Base-by-base conservation (phyloP, 2,329 filamentous ascomycete genomes). In the Aspergillus niger region DNA sequence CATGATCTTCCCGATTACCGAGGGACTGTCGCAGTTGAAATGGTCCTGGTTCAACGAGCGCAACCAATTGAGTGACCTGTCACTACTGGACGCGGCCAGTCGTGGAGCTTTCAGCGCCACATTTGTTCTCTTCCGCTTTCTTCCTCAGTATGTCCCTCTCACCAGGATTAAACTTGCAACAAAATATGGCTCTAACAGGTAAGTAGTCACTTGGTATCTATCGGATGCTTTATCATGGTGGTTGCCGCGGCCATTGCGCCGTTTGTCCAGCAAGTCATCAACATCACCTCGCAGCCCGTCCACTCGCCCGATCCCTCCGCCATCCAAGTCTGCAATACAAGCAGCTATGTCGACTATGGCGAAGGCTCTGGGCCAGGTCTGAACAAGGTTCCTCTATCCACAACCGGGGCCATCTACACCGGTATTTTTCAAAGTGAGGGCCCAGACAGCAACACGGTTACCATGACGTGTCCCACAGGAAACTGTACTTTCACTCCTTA, bases 1-100 rank as follows among this genome's bases (percentile, higher is more conserved):
- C 7, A 66, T 77, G 60, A 62, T 70, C 8, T 68, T 73, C 24
- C 64, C 69, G 2, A 64, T 74, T 22, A 67, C 67, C 2, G 72
- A 75, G 55, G 67, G 61, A 11, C 51, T 76, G 20, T 69, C 69
- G 11, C 74, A 75, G 55, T 59, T 75, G 8, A 76, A 77, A 60
- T 76, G 73, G 73, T 66, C 70, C 2, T 76, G 73, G 72, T 76
- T 75, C 51, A 65, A 60, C 53, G 54, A 58, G 32, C 48, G 62
- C 17, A 67, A 69, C 39, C 66, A 68, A 44, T 41, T 76, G 36
- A 67, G 67, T 38, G 73, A 77, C 59, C 66, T 77, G 43, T 63
- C 69, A 5, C 53, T 65, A 4, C 68, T 75, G 24, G 75, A 77
- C 63, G 65, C 70, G 10, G 75, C 74, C 8, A 74, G 70, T 61